Base-by-base conservation (phyloP, 257 asterid species). In the Salvia splendens region DNA sequence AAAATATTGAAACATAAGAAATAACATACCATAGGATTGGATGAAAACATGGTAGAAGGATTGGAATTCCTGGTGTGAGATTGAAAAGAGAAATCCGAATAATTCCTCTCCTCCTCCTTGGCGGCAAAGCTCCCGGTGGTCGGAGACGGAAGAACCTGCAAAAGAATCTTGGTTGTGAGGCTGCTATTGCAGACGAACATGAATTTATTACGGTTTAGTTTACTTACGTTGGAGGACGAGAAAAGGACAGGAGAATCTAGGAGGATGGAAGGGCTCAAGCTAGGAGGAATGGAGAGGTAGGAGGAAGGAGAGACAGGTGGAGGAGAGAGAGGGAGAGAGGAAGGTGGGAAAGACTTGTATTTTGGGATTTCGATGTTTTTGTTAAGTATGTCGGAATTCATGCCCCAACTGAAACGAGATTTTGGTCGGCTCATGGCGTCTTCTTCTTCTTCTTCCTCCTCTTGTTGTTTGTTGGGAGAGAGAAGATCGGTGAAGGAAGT, bases 191-290 rank as follows among this genome's bases (percentile, higher is more conserved):
- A 49, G 12, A 15, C 1, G 2, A 49, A 49, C 55, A 11, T 5
- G 5, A 3, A 14, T 49, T 15, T 20, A 20, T 1, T 20, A 49
- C 5, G 6, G n/a, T n/a, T n/a, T n/a, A n/a, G 8, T 10, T 24
- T 0, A 76, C 96, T 87, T 76, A 89, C 98, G 68, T 77, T 87
- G 30, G 94, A 72, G 0, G 80, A 80, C 35, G 85, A 66, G 16
- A 91, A 89, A 50, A 89, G 79, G 9, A 85, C 83, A 7, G 98
- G 98, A 4, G 96, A 89, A 73, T 92, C 96, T 63, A 89, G 81
- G 42, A 92, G 86, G 5, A 85, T 55, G 2, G 96, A 86, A 12
- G 96, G 95, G 80, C 96, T 91, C 51, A 91, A 74, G 36, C 65
- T 72, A 2, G 86, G 76, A 10, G 96, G 97, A 8, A 88, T 72